Evolutionary conservation across 1,284 basidiomycete species (phyloP), one percentile per base, ranked within the genome.

Genomic region (Coriolopsis trogii): DNA sequence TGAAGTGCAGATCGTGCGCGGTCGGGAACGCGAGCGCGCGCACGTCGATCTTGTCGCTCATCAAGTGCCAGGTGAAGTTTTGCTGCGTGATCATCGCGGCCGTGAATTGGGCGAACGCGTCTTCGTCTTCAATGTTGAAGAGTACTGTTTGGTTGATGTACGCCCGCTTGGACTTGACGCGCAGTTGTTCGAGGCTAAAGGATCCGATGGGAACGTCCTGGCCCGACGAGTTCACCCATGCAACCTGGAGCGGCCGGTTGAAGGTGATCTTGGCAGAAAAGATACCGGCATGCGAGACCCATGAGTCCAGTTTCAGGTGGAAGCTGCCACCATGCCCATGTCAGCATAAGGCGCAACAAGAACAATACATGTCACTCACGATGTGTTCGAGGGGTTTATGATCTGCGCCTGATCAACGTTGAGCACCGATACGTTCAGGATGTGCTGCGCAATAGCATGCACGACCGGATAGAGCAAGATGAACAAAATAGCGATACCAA

Each of bases 61-160:
- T 63, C 43, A 92, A 68, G 53, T 77, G 76, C 90, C 89, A 92
- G 3, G 84, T 90, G 62, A 91, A 91, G 53, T 79, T 82, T 36
- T 74, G 70, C 50, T 81, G 76, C 0, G 84, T 89, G 64, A 91
- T 87, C 77, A 92, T 73, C 13, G 72, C 65, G 26, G 67, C 66
- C 4, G 84, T 75, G 64, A 89, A 89, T 23, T 66, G 70, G 51
- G 78, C 78, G 60, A 88, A 88, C 8, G 79, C 78, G 25, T 63
- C 65, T 61, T 80, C 67, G 59, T 88, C 73, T 0, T 63, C 63
- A 59, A 89, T 83, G 12, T 64, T 70, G 67, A 89, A 88, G 2
- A 67, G 70, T 1, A 77, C 80, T 0, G 73, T 80, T 59, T 85
- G 78, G 64, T 87, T 77, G 60, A 89, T 74, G 15, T 68, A 71